phyloP scores from a whole-genome alignment of 495 filamentous ascomycete species.

The Terfezia boudieri region DNA sequence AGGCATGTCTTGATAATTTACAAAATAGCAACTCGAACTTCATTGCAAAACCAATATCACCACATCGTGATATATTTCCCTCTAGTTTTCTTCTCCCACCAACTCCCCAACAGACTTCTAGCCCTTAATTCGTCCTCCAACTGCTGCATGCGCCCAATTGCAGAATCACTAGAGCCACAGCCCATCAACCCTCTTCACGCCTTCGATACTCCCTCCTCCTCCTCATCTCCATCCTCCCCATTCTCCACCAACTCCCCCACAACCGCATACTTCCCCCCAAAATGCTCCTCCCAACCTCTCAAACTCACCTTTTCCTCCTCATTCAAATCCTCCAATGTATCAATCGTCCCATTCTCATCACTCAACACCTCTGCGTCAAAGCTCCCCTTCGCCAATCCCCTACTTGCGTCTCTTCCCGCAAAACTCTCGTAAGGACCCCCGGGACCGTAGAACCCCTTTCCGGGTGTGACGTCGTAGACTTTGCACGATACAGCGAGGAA shows the following conservation, averaged over 20 bases:
- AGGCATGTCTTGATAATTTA: too few relatives aligned
- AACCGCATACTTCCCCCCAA: constrained; percentile 79
- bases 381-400: constrained; percentile 74
- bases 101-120: too few relatives aligned
- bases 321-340: constrained; percentile 52
- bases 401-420: constrained; percentile 77
- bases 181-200: too few relatives aligned
- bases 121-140: too few relatives aligned
- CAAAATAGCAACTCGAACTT: too few relatives aligned
- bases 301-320: constrained; percentile 63
- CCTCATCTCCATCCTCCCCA: constrained; percentile 32
- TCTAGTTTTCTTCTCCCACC: too few relatives aligned
- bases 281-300: constrained; percentile 77
- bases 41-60: too few relatives aligned
- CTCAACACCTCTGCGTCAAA: constrained; percentile 96
- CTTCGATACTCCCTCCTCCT: constrained; percentile 1
- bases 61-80: too few relatives aligned
- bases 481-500: constrained; percentile 66
- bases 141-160: too few relatives aligned
- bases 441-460: constrained; percentile 80
- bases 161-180: too few relatives aligned
- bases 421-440: constrained; percentile 88
- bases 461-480: constrained; percentile 70
- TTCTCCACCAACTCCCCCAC: constrained; percentile 75
- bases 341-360: constrained; percentile 56